Evolutionary conservation across 2,329 filamentous ascomycete species (phyloP).

Genomic region (Beauveria asiatica): DNA sequence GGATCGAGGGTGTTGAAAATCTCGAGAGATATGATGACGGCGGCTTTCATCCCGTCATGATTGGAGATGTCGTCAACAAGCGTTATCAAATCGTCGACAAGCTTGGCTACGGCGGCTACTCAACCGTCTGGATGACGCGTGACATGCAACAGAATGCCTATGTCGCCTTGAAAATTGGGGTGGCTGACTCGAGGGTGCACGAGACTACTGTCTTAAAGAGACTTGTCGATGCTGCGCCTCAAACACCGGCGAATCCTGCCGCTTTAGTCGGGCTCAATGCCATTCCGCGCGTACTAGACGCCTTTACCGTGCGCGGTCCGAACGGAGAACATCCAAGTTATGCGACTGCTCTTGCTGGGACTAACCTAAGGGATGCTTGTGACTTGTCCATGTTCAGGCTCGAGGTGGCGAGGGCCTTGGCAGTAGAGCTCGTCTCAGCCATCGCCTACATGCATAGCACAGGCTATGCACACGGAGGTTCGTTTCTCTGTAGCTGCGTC

Average conservation of each 20-base stretch:
- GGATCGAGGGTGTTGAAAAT: background rate
- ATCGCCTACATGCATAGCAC: slow-evolving; percentile 19
- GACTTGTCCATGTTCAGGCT: slow-evolving; percentile 7
- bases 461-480: slow-evolving; percentile 18
- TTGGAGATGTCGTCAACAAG: slow-evolving; percentile 7
- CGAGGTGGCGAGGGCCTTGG: slow-evolving; percentile 14
- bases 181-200: background rate
- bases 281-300: background rate
- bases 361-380: background rate
- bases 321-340: background rate
- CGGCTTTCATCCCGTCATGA: slow-evolving; percentile 6
- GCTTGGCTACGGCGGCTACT: slow-evolving; percentile 29
- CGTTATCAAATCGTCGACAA: slow-evolving; percentile 30
- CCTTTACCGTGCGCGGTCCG: background rate
- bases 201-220: background rate
- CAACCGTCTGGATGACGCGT: slow-evolving; percentile 32
- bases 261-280: background rate
- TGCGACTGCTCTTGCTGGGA: background rate
- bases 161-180: slow-evolving; percentile 12
- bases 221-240: background rate
- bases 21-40: background rate
- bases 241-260: background rate
- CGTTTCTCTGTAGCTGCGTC: background rate
- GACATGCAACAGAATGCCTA: slow-evolving; percentile 18
- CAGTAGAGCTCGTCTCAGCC: slow-evolving; percentile 16